These are phyloP conservation scores for Alnus glutinosa DNA, from an alignment of 306 rosid genomes.

Conservation along the genomic window DNA sequence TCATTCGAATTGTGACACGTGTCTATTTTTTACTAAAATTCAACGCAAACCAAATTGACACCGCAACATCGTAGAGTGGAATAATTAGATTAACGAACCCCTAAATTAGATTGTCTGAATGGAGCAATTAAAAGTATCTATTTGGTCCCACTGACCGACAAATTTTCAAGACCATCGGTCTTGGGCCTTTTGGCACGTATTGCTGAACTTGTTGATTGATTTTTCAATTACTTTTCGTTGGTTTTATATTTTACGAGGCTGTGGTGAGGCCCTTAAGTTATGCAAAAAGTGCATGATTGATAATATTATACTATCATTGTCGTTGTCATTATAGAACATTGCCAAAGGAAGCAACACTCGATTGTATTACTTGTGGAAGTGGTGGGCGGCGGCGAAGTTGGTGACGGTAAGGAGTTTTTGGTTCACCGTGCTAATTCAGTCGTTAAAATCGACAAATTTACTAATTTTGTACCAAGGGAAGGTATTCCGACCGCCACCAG, in stretches of 20 bases:
- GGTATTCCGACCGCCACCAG: too few relatives aligned
- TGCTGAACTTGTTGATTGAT: background rate
- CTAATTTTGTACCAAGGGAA: too few relatives aligned
- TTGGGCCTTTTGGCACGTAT: background rate
- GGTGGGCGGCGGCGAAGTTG: too few relatives aligned
- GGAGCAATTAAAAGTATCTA: background rate
- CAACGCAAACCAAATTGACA: too few relatives aligned
- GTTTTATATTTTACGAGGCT: background rate
- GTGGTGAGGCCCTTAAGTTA: background rate
- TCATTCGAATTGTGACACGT: too few relatives aligned
- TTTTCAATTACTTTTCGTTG: background rate
- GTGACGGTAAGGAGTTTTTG: too few relatives aligned
- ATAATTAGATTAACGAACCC: too few relatives aligned
- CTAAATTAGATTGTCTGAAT: background rate
- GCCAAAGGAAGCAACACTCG: slow-evolving; percentile 13
- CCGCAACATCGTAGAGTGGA: too few relatives aligned
- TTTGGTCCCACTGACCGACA: slow-evolving; percentile 30
- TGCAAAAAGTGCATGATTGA: background rate
- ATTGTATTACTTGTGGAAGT: background rate
- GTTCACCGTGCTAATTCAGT: too few relatives aligned
- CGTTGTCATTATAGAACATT: slow-evolving; percentile 2
- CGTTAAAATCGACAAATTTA: too few relatives aligned
- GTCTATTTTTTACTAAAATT: too few relatives aligned
- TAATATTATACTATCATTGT: background rate
- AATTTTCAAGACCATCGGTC: background rate